These are phyloP conservation scores for Globisporangium spiculum DNA, from an alignment of 352 stramenopile species.

Conservation along the genomic window DNA sequence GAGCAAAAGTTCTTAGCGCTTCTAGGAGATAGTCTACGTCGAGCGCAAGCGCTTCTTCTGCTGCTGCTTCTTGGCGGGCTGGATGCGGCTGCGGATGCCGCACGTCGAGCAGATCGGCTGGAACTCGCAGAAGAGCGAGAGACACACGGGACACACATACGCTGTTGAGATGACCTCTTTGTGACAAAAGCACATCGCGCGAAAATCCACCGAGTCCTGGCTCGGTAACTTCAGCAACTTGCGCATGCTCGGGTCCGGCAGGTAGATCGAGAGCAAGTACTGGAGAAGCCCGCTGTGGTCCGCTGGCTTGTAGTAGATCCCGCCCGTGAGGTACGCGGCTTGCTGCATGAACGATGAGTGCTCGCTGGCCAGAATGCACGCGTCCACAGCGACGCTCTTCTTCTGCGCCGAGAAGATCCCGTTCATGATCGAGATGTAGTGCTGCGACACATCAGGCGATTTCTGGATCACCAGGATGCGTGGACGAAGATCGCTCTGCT, in stretches of 20 bases:
- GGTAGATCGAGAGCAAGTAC: constrained; percentile 86
- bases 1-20: too few species aligned
- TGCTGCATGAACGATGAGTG: constrained; percentile 89
- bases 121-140: constrained; percentile 88
- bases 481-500: constrained; percentile 68
- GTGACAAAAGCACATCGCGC: constrained; percentile 89
- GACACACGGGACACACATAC: constrained; percentile 84
- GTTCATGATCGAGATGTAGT: constrained; percentile 92
- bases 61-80: constrained; percentile 62
- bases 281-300: constrained; percentile 68
- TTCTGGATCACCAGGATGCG: constrained; percentile 86
- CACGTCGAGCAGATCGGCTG: constrained; percentile 86
- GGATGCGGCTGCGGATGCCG: constrained; percentile 79
- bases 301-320: constrained; percentile 86
- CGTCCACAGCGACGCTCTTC: constrained; percentile 78
- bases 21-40: neutral
- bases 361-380: constrained; percentile 67
- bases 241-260: constrained; percentile 76
- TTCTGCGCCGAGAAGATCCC: constrained; percentile 89
- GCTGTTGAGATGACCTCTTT: constrained; percentile 79
- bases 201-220: constrained; percentile 86
- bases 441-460: constrained; percentile 76
- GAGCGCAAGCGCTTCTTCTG: constrained; percentile 42
- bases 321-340: constrained; percentile 80
- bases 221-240: constrained; percentile 80